Evolutionary conservation across 2,329 filamentous ascomycete species (phyloP).

Genomic region (Fusarium globosum): DNA sequence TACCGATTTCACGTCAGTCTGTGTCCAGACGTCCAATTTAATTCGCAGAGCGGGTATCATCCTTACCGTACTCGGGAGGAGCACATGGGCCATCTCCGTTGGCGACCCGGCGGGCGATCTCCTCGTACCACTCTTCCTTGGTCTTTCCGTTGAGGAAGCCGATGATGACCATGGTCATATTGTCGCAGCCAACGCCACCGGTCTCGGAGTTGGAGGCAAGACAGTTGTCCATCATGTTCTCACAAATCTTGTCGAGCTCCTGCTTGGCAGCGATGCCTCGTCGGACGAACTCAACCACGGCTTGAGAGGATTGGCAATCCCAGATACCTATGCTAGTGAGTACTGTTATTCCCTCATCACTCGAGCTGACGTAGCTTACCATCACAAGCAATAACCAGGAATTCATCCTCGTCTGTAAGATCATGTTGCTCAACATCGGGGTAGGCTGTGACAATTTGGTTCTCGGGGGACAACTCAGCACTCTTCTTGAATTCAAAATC

Average conservation of each 20-base stretch:
- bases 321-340: slow-evolving; percentile 80
- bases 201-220: slow-evolving; percentile 97
- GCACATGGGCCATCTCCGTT: slow-evolving; percentile 98
- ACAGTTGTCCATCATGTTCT: slow-evolving; percentile 99
- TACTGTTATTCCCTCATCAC: slow-evolving; percentile 27
- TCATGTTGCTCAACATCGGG: slow-evolving; percentile 95
- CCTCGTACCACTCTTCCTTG: slow-evolving; percentile 98
- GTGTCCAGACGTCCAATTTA: not conserved
- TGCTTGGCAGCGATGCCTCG: slow-evolving; percentile 97
- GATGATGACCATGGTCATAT: slow-evolving; percentile 98
- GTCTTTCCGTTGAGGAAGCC: slow-evolving; percentile 90
- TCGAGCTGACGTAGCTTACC: slow-evolving; percentile 65
- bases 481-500: slow-evolving; percentile 99
- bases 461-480: slow-evolving; percentile 94
- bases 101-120: slow-evolving; percentile 91
- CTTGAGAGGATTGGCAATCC: slow-evolving; percentile 99
- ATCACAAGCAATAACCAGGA: slow-evolving; percentile 91
- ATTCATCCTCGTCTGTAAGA: slow-evolving; percentile 92
- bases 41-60: slow-evolving; percentile 54
- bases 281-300: slow-evolving; percentile 95
- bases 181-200: slow-evolving; percentile 97
- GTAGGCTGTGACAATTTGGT: slow-evolving; percentile 97
- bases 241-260: slow-evolving; percentile 92
- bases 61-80: slow-evolving; percentile 99
- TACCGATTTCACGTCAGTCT: slow-evolving; percentile 50